Evolutionary conservation across 768 basidiomycete species (phyloP).

Genomic region (Lactarius hatsudake): DNA sequence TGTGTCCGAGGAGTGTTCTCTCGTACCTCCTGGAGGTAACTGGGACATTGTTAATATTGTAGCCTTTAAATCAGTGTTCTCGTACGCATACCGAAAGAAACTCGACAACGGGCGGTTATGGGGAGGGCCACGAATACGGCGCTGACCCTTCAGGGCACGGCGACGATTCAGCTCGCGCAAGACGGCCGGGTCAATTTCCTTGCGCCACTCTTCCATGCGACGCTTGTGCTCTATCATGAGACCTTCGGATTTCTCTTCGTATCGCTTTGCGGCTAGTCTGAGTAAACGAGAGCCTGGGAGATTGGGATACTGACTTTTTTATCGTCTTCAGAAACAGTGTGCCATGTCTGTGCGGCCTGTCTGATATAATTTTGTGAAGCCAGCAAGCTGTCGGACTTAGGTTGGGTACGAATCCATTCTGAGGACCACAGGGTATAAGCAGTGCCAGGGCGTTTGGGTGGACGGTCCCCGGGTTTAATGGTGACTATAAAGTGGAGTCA

Average conservation of each 20-base stretch:
- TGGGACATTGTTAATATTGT: neutral
- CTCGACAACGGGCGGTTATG: neutral
- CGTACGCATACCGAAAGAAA: constrained; percentile 9
- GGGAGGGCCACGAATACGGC: neutral
- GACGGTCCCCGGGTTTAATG: neutral
- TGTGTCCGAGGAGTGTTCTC: constrained; percentile 1
- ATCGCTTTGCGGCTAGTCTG: constrained; percentile 6
- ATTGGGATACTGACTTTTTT: constrained; percentile 16
- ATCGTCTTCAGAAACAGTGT: constrained; percentile 15
- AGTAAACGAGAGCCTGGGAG: neutral
- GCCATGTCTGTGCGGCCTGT: constrained; percentile 5
- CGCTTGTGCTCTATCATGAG: neutral
- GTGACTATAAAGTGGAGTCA: constrained; percentile 5
- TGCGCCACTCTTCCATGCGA: constrained; percentile 15
- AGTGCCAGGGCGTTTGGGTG: constrained; percentile 1
- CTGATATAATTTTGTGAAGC: neutral
- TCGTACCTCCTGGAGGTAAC: neutral
- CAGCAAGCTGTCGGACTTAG: neutral
- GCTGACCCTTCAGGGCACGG: neutral
- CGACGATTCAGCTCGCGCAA: constrained; percentile 23
- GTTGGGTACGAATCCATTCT: constrained; percentile 6
- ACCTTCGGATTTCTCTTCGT: neutral
- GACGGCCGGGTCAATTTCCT: constrained; percentile 6
- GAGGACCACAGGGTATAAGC: neutral
- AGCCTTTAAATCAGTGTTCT: neutral